phyloP scores from a whole-genome alignment of 352 stramenopile genomes.

The Phytophthora sansomeana region DNA sequence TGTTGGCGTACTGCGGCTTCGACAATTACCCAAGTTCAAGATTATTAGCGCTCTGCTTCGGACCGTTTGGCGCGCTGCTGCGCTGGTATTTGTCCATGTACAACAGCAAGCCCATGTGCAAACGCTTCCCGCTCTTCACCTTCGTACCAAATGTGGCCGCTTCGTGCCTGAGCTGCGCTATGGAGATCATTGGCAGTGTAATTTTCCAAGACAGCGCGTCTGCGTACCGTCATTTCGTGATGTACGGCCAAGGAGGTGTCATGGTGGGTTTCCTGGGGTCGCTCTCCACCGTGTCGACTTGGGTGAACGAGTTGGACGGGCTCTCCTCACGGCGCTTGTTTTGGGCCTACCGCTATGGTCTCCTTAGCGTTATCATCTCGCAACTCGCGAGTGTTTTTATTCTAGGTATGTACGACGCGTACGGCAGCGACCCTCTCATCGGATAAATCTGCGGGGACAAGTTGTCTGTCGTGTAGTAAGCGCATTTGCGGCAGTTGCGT shows the following conservation, averaged over 20 bases:
- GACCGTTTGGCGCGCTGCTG: constrained; percentile 62
- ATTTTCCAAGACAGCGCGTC: constrained; percentile 33
- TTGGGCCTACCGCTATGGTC: constrained; percentile 65
- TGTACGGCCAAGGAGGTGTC: constrained; percentile 54
- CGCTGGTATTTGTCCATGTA: constrained; percentile 65
- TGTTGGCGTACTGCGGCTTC: constrained; percentile 52
- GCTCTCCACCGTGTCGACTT: constrained; percentile 75
- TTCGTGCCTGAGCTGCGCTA: constrained; percentile 54
- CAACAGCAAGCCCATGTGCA: constrained; percentile 57
- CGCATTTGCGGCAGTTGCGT: constrained; percentile 10
- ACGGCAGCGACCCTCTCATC: constrained; percentile 52
- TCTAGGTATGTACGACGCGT: constrained; percentile 54
- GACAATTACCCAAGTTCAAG: constrained; percentile 61
- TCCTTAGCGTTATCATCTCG: constrained; percentile 55
- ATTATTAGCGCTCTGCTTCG: constrained; percentile 61
- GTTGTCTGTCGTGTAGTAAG: constrained; percentile 30
- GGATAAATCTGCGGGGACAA: constrained; percentile 20
- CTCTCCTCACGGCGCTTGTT: constrained; percentile 55
- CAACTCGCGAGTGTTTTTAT: constrained; percentile 67
- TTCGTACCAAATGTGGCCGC: constrained; percentile 70
- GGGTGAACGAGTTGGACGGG: constrained; percentile 66
- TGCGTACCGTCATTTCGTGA: constrained; percentile 49
- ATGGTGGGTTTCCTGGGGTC: constrained; percentile 70
- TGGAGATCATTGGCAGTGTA: constrained; percentile 54
- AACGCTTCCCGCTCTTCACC: constrained; percentile 69